phyloP scores from a whole-genome alignment of 2,329 filamentous ascomycete genomes.

The Colletotrichum cuscutae region DNA sequence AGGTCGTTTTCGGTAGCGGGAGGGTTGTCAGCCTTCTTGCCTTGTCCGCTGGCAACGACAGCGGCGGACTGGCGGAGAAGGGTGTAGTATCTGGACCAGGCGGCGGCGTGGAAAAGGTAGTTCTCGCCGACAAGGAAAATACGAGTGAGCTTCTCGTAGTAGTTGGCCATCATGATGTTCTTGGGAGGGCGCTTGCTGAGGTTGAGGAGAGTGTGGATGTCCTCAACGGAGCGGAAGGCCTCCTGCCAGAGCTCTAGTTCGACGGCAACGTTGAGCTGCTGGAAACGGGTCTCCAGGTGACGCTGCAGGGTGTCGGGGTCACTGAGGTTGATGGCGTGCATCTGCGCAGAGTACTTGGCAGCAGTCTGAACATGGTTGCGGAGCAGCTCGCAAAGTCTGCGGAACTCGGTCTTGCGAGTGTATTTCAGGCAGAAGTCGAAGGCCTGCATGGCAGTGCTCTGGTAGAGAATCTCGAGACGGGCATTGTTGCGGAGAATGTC shows the following conservation, averaged over 20 bases:
- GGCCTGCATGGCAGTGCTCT: constrained; percentile 96
- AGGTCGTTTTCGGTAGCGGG: constrained; percentile 89
- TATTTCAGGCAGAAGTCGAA: constrained; percentile 99
- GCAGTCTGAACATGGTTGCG: constrained; percentile 99
- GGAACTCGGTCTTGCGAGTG: constrained; percentile 98
- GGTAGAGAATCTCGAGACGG: constrained; percentile 95
- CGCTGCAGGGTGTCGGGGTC: constrained; percentile 97
- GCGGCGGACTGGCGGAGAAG: constrained; percentile 91
- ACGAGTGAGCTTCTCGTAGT: constrained; percentile 98
- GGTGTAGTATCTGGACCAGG: constrained; percentile 98
- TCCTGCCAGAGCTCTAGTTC: constrained; percentile 99
- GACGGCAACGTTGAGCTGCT: constrained; percentile 97
- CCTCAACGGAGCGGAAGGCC: constrained; percentile 98
- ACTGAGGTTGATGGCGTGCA: constrained; percentile 99
- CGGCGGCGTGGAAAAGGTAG: constrained; percentile 98
- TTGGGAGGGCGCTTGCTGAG: constrained; percentile 98
- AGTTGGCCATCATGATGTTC: constrained; percentile 99
- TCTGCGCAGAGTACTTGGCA: constrained; percentile 98
- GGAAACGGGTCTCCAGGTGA: constrained; percentile 96
- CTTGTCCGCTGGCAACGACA: constrained; percentile 84
- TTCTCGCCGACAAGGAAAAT: constrained; percentile 99
- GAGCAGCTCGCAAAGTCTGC: constrained; percentile 95
- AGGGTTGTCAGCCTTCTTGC: constrained; percentile 94
- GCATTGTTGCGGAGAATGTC: constrained; percentile 99
- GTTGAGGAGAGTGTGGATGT: constrained; percentile 96